A percentile compares a stretch with the other conserved stretches of the same genome.
Conservation (phyloP, 306 rosid genomes). For the Vicia villosa region DNA sequence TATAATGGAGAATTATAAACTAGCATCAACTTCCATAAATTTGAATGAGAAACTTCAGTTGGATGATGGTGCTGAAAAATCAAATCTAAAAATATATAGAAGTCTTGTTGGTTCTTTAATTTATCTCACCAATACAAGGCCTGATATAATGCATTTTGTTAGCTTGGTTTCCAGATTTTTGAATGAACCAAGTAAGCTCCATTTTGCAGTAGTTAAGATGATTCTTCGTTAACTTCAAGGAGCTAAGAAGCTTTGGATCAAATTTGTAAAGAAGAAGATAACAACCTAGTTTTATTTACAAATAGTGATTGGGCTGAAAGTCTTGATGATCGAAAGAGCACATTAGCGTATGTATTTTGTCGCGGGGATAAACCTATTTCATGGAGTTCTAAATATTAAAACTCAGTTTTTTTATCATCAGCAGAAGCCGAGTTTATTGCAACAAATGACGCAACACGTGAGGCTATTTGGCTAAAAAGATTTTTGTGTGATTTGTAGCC, state of each 20-base stretch:
- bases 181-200: not conserved
- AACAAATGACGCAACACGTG: not conserved
- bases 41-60: not conserved
- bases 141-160: not conserved
- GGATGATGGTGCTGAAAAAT: not conserved
- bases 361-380: not conserved
- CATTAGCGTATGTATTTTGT: not conserved
- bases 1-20: not conserved
- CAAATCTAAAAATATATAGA: not conserved
- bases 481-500: not conserved
- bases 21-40: not conserved
- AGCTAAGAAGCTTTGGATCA: no score
- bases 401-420: not conserved
- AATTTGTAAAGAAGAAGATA: not conserved
- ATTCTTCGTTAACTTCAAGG: not conserved
- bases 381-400: not conserved
- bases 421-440: no score
- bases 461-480: not conserved
- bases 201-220: not conserved
- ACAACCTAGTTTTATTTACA: not conserved
- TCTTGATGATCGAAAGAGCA: not conserved
- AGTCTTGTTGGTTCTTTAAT: not conserved
- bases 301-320: not conserved
- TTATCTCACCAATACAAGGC: not conserved
- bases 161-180: not conserved